Percentiles rank a stretch among this genome's conserved stretches.
These are phyloP conservation scores for Coccomyxa sp. DNA, from an alignment of 139 green algal species.

Conservation along the genomic window DNA sequence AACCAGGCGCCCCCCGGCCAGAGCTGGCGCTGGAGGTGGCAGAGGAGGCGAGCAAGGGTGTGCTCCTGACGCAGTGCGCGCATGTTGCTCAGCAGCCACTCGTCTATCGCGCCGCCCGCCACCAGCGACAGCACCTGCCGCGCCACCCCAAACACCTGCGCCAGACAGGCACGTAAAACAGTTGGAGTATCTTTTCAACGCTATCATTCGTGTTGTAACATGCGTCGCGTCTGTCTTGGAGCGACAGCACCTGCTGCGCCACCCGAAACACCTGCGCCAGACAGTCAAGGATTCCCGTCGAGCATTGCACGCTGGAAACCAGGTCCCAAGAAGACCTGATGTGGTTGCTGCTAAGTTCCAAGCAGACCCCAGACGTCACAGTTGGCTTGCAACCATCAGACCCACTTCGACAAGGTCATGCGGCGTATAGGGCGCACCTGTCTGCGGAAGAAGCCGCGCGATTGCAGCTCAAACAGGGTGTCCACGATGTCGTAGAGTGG, in stretches of 20 bases:
- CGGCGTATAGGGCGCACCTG: slow-evolving; percentile 26
- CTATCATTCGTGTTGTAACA: no score
- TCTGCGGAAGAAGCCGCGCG: slow-evolving; percentile 56
- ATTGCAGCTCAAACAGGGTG: slow-evolving; percentile 60
- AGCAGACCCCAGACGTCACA: no score
- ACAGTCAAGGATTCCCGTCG: no score
- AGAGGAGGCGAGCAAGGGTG: slow-evolving; percentile 58
- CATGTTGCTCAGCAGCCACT: slow-evolving; percentile 46
- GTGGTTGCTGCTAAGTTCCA: no score
- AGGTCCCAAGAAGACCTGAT: no score
- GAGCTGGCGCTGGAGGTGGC: slow-evolving; percentile 52
- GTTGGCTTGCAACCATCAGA: no score
- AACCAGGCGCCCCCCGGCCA: slow-evolving; percentile 76
- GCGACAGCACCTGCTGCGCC: slow-evolving; percentile 49
- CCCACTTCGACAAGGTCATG: no score
- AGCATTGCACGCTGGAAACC: no score
- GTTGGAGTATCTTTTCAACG: neutral
- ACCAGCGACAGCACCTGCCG: slow-evolving; percentile 62
- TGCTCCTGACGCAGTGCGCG: slow-evolving; percentile 48
- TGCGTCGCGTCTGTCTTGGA: slow-evolving; percentile 56
- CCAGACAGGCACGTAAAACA: neutral
- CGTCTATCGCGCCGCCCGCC: slow-evolving; percentile 70
- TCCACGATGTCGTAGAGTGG: slow-evolving; percentile 67
- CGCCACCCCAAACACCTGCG: slow-evolving; percentile 44
- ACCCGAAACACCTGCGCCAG: slow-evolving; percentile 42